Evolutionary conservation across 768 basidiomycete genomes (phyloP), one percentile per base, ranked within the genome.

Genomic region (Mrakia blollopis): DNA sequence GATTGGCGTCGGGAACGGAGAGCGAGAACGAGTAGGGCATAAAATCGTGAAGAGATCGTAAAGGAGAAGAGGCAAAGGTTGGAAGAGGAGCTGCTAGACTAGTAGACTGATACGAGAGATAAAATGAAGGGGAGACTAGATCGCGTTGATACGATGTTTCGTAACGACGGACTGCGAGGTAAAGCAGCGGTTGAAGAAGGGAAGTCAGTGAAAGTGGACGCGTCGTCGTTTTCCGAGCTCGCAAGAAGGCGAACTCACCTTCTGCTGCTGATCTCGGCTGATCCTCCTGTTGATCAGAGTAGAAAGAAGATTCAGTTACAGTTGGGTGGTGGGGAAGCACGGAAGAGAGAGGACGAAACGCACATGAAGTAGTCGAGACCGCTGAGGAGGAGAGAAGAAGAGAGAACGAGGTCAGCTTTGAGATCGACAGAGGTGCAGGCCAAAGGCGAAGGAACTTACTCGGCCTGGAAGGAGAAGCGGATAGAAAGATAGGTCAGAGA

Each of bases 251-350:
- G 1, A 37, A 60, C 77, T 50, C 30, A 78, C 77, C 84, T 93
- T 93, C 82, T 93, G 92, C 80, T 89, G 80, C 83, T 54, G 80
- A 79, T 89, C 88, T 79, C 88, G 82, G 28, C 91, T 91, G 13
- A 96, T 91, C 60, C 94, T 91, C 93, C 94, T 94, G 81, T 70
- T 32, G 35, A 16, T 44, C 21, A n/a, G 21, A 39, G 30, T 74
- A 52, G 30, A 37, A 71, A 28, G 16, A 73, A 16, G 14, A 21
- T 52, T 72, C 30, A 75, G n/a, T 6, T 16, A 14, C n/a, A 11
- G 13, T 50, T 61, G 35, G 61, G 16, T 68, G 11, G 63, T 37
- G 32, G 44, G n/a, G 28, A 11, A 62, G n/a, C 80, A 80, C 57
- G 79, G 79, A 30, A 78, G 80, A 28, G 80, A 18, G n/a, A 9